Evolutionary conservation across 768 basidiomycete genomes (phyloP), one percentile per base, ranked within the genome.

Genomic region (Auricularia heimuer): DNA sequence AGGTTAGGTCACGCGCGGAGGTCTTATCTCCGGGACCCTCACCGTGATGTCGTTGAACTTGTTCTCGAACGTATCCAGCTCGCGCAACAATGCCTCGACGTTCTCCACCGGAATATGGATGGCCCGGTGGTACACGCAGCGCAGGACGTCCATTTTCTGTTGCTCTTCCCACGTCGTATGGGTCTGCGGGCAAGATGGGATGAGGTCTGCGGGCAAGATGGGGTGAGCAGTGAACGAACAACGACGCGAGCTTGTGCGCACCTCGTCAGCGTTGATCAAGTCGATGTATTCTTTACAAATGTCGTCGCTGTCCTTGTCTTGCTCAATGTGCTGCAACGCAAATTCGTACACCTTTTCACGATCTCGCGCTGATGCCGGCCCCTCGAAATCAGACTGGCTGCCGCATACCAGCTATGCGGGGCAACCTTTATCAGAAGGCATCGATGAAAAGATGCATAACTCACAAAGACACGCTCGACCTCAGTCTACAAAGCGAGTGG

Each of bases 281-380:
- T 89, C 85, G 71, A 98, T 90, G 71, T 95, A 98, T 70, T 98
- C 95, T 65, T 79, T 82, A 95, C 96, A 98, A 42, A 99, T 92
- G 64, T 89, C 86, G 8, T 89, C 92, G 64, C 91, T 89, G 67
- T 95, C 92, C 70, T 92, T 89, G 76, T 98, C 96, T 73, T 90
- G 88, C 18, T 94, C 94, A 56, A 97, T 85, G 68, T 94, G 84
- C 69, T 85, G 86, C 63, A 98, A 80, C 0, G 94, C 94, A 71
- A 92, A 97, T 73, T 98, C 95, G 73, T 94, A 98, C 12, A 94
- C 91, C 70, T 91, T 88, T 85, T 84, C 67, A 98, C 85, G 18
- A 83, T 85, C 51, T 92, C 88, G 64, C 94, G 85, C 54, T 87
- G 85, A 37, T 78, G 75, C 0, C 24, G 24, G 24, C 24, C 24